These are phyloP conservation scores for Emergomyces orientalis DNA, from an alignment of 2,329 filamentous ascomycete genomes.

Conservation along the genomic window DNA sequence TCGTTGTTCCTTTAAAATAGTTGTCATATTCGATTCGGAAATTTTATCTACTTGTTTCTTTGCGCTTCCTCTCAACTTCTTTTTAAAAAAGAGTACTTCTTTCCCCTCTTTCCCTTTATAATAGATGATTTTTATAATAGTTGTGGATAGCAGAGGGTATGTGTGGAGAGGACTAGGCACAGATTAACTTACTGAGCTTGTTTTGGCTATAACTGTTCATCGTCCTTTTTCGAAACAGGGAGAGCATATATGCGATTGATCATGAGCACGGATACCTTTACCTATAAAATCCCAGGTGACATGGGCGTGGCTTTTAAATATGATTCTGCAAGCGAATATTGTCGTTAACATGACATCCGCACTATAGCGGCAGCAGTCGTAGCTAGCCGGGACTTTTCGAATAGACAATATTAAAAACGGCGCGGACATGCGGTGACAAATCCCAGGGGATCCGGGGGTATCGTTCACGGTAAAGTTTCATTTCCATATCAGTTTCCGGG, in stretches of 20 bases:
- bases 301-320: not conserved
- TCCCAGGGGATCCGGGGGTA: not conserved
- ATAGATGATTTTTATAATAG: not conserved
- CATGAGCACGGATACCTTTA: not conserved
- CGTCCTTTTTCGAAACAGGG: not conserved
- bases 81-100: not conserved
- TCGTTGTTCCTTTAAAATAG: conserved; percentile 5
- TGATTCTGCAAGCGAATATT: not conserved
- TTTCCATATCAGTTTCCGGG: not conserved
- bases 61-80: not conserved
- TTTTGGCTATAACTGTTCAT: not conserved
- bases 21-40: conserved; percentile 10
- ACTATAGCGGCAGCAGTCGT: not conserved
- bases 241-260: not conserved
- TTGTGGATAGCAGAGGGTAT: not conserved
- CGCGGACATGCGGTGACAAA: not conserved
- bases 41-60: conserved; percentile 6
- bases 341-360: not conserved
- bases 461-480: too few species aligned
- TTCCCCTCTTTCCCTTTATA: not conserved
- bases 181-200: not conserved
- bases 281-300: not conserved
- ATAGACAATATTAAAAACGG: too few species aligned
- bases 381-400: not conserved
- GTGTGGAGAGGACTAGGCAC: not conserved